Conservation (phyloP, 2,329 filamentous ascomycete species). For the Sporothrix pallida region DNA sequence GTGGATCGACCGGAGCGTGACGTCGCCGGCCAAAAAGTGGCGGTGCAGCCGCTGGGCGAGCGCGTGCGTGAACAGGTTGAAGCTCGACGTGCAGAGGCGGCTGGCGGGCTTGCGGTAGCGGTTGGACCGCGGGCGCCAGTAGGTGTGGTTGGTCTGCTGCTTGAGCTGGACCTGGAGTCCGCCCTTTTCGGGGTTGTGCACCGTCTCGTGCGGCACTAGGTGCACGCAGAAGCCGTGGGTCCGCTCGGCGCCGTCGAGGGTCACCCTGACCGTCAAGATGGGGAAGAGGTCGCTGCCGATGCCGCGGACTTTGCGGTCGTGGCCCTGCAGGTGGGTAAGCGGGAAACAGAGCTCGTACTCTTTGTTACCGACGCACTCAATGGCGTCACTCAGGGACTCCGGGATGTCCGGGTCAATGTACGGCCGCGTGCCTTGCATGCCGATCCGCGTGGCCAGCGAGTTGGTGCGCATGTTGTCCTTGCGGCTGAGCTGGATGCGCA, state of each 20-base stretch:
- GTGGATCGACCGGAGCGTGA: slow-evolving; percentile 33
- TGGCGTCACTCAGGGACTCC: slow-evolving; percentile 35
- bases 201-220: slow-evolving; percentile 35
- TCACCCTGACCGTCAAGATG: slow-evolving; percentile 39
- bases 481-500: slow-evolving; percentile 35
- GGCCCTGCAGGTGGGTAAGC: slow-evolving; percentile 36
- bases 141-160: slow-evolving; percentile 16
- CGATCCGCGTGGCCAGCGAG: slow-evolving; percentile 32
- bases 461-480: slow-evolving; percentile 31
- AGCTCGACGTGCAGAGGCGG: slow-evolving; percentile 36
- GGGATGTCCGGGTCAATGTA: slow-evolving; percentile 36
- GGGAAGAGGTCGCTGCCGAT: slow-evolving; percentile 37
- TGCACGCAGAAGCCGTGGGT: slow-evolving; percentile 40
- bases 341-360: slow-evolving; percentile 41
- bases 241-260: slow-evolving; percentile 11
- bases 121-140: slow-evolving; percentile 21
- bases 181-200: slow-evolving; percentile 15
- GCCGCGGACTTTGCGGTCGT: slow-evolving; percentile 36
- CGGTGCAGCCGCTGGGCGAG: slow-evolving; percentile 37
- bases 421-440: slow-evolving; percentile 35
- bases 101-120: slow-evolving; percentile 7
- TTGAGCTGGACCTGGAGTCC: slow-evolving; percentile 28
- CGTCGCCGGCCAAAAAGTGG: slow-evolving; percentile 27
- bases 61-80: slow-evolving; percentile 38
- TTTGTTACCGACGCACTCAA: slow-evolving; percentile 37